phyloP scores from a whole-genome alignment of 2,329 filamentous ascomycete genomes.

The Ustilaginoidea virens region DNA sequence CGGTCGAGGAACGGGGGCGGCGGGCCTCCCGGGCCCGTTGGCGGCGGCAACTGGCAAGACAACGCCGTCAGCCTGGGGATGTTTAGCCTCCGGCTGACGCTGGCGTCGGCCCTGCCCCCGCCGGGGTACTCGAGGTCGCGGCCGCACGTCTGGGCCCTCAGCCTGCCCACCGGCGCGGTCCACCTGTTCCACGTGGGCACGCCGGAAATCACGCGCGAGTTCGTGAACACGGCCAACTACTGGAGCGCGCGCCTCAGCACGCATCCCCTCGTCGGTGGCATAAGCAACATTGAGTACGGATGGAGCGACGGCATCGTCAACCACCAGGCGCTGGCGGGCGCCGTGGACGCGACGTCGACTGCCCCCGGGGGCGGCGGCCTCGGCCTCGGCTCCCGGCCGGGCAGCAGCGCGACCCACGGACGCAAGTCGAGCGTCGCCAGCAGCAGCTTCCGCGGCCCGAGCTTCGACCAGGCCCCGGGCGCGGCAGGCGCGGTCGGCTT shows the following conservation, averaged over 20 bases:
- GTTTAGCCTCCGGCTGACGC: conserved; percentile 78
- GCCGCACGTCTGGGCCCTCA: conserved; percentile 88
- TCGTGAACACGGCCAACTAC: conserved; percentile 89
- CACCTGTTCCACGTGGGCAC: conserved; percentile 98
- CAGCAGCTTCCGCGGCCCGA: conserved; percentile 36
- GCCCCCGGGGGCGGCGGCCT: conserved; percentile 16
- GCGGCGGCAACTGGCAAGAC: conserved; percentile 96
- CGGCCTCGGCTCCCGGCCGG: conserved; percentile 28
- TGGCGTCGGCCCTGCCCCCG: conserved; percentile 76
- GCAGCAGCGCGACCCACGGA: conserved; percentile 30
- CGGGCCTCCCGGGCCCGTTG: conserved; percentile 50
- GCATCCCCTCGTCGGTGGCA: conserved; percentile 78
- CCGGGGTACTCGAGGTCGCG: conserved; percentile 85
- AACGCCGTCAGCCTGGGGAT: conserved; percentile 82
- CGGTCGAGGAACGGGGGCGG: conserved; percentile 32
- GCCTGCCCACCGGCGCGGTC: conserved; percentile 79
- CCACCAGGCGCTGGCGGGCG: conserved; percentile 36
- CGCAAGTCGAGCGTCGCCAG: conserved; percentile 31
- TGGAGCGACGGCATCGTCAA: conserved; percentile 80
- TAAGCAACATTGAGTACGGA: conserved; percentile 95
- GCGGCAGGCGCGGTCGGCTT: too few species aligned
- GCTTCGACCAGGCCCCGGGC: conserved; percentile 43
- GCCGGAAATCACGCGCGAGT: conserved; percentile 85
- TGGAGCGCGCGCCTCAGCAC: conserved; percentile 93
- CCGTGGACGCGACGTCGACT: conserved; percentile 31